A percentile compares a stretch with the other conserved stretches of the same genome.
These are phyloP conservation scores for Penicillium sp. DNA, from an alignment of 2,329 filamentous ascomycete species.

Conservation along the genomic window DNA sequence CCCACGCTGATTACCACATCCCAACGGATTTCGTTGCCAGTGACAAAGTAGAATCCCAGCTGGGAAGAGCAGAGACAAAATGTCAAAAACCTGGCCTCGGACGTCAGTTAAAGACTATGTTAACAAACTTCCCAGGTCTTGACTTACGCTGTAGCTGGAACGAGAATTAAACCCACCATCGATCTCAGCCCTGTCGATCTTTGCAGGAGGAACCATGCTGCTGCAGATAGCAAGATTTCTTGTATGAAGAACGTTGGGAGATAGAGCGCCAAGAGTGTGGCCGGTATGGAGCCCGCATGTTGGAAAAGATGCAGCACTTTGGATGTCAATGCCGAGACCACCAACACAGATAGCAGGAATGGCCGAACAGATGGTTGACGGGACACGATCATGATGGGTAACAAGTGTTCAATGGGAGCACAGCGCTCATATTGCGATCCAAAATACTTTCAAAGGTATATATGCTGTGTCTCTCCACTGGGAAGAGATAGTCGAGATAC, in stretches of 20 bases:
- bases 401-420: not conserved
- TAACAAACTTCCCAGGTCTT: not conserved
- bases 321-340: conserved; percentile 27
- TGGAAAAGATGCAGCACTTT: conserved; percentile 32
- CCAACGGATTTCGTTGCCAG: conserved; percentile 35
- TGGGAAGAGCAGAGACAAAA: conserved; percentile 29
- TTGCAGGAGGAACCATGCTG: conserved; percentile 26
- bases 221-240: conserved; percentile 26
- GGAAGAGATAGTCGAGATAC: not conserved
- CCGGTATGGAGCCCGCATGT: conserved; percentile 26
- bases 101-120: not conserved
- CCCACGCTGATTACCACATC: conserved; percentile 32
- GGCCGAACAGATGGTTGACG: conserved; percentile 26
- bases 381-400: conserved; percentile 23
- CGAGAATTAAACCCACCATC: conserved; percentile 18
- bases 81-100: conserved; percentile 21
- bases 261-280: conserved; percentile 26
- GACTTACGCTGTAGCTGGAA: conserved; percentile 27
- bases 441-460: too few relatives aligned
- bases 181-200: conserved; percentile 17
- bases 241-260: conserved; percentile 35
- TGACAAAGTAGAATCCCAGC: conserved; percentile 35
- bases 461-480: not conserved
- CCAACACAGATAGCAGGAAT: conserved; percentile 30
- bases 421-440: not conserved